These are phyloP conservation scores for Jackrogersella multiformis DNA, from an alignment of 495 filamentous ascomycete genomes.

Conservation along the genomic window DNA sequence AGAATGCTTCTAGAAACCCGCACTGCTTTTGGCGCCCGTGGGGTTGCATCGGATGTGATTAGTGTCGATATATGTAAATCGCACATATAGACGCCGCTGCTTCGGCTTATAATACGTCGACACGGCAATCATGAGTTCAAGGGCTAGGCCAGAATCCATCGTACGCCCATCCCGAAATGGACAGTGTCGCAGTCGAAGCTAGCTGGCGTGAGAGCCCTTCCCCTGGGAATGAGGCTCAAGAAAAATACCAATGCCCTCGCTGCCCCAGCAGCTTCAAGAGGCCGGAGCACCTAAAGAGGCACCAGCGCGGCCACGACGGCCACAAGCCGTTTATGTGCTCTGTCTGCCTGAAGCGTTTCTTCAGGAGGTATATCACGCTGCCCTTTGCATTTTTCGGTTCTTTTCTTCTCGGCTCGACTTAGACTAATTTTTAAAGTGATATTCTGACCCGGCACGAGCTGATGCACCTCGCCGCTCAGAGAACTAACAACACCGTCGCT, in stretches of 20 bases:
- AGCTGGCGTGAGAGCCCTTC: slow-evolving; percentile 31
- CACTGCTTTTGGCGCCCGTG: slow-evolving; percentile 23
- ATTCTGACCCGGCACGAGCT: slow-evolving; percentile 66
- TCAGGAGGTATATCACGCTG: slow-evolving; percentile 56
- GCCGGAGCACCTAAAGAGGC: slow-evolving; percentile 76
- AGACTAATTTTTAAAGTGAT: slow-evolving; percentile 51
- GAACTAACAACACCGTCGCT: slow-evolving; percentile 55
- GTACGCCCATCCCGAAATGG: slow-evolving; percentile 29
- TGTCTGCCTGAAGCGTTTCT: slow-evolving; percentile 73
- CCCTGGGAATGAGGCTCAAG: slow-evolving; percentile 30
- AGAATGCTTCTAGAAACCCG: slow-evolving; percentile 42
- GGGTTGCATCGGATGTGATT: slow-evolving; percentile 24
- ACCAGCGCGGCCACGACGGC: slow-evolving; percentile 75
- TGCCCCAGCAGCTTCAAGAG: slow-evolving; percentile 69
- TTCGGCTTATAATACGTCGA: slow-evolving; percentile 32
- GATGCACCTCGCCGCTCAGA: slow-evolving; percentile 57
- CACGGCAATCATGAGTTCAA: slow-evolving; percentile 22
- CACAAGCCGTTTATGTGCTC: slow-evolving; percentile 75
- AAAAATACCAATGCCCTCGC: slow-evolving; percentile 56
- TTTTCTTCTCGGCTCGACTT: slow-evolving; percentile 10
- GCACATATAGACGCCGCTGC: slow-evolving; percentile 30
- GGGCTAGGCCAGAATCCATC: slow-evolving; percentile 20
- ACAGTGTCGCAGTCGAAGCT: slow-evolving; percentile 19
- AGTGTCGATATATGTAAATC: slow-evolving; percentile 26
- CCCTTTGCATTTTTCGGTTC: slow-evolving; percentile 4